Conservation (phyloP, 805 yeast species). For the Wickerhamiella sorbophila region DNA sequence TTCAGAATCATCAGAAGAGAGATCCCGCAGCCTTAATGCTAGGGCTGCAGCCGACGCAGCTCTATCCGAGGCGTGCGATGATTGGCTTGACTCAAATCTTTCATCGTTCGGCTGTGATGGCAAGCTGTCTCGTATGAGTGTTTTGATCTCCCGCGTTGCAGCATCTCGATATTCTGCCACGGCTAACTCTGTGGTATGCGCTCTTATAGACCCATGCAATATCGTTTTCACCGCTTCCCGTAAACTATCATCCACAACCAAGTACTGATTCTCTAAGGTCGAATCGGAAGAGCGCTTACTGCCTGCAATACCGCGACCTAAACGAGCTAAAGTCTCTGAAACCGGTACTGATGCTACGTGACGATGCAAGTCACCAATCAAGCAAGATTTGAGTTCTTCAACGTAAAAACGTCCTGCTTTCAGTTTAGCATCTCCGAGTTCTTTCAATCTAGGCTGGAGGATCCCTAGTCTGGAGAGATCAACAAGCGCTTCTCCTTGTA, state of each 20-base stretch:
- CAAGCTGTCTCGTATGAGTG: conserved; percentile 47
- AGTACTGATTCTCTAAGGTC: conserved; percentile 27
- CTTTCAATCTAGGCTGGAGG: conserved; percentile 2
- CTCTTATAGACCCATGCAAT: conserved; percentile 43
- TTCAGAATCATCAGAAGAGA: conserved; percentile 66
- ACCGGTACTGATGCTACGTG: conserved; percentile 40
- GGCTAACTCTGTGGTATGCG: conserved; percentile 48
- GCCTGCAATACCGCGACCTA: conserved; percentile 22
- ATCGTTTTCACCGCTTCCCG: conserved; percentile 30
- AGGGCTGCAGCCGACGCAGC: conserved; percentile 2
- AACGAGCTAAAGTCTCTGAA: conserved; percentile 38
- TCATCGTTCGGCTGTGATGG: conserved; percentile 29
- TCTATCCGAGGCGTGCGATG: background rate
- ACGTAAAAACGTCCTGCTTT: conserved; percentile 50
- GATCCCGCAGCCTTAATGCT: conserved; percentile 39
- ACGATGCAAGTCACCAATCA: conserved; percentile 46
- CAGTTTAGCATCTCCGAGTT: background rate
- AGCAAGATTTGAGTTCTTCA: conserved; percentile 37
- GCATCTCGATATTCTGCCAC: conserved; percentile 51
- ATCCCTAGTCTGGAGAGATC: conserved; percentile 4
- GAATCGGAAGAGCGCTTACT: conserved; percentile 9
- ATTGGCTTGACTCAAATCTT: background rate
- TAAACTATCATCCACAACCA: conserved; percentile 1
- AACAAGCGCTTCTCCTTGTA: background rate
- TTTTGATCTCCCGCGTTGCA: conserved; percentile 56